A percentile compares a stretch with the other conserved stretches of the same genome.
Evolutionary conservation across 768 basidiomycete genomes (phyloP).

Genomic region (Lentinula raphanica): DNA sequence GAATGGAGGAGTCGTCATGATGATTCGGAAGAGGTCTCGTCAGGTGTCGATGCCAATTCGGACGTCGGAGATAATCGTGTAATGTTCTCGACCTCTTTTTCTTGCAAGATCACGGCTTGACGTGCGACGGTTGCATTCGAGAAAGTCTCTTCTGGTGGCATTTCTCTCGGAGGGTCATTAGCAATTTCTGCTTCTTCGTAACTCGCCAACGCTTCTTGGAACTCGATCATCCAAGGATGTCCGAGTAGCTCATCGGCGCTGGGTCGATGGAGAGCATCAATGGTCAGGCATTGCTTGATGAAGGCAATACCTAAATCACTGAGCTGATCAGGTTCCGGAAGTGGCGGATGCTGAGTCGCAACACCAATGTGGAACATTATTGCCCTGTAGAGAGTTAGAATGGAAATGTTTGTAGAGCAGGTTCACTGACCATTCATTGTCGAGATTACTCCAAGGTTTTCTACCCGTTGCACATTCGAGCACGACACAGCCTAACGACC

Average conservation of each 20-base stretch:
- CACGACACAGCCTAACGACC: constrained; percentile 97
- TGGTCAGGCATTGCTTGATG: constrained; percentile 85
- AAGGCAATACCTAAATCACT: constrained; percentile 88
- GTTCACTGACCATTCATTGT: constrained; percentile 85
- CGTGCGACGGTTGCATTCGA: constrained; percentile 49
- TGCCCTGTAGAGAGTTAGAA: constrained; percentile 57
- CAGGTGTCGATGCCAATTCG: constrained; percentile 32
- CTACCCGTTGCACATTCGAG: constrained; percentile 94
- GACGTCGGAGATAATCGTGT: constrained; percentile 45
- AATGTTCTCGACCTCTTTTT: constrained; percentile 57
- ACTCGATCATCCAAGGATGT: constrained; percentile 86
- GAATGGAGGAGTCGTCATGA: neutral
- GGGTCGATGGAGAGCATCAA: constrained; percentile 81
- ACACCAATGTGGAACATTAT: constrained; percentile 99
- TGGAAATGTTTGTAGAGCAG: neutral
- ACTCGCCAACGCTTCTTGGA: constrained; percentile 63
- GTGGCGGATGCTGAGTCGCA: constrained; percentile 90
- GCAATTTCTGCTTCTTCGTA: constrained; percentile 64
- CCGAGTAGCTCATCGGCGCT: constrained; percentile 79
- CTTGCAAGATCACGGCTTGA: constrained; percentile 51
- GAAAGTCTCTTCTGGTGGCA: constrained; percentile 44
- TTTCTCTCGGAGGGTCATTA: constrained; percentile 38
- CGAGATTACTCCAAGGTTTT: constrained; percentile 97
- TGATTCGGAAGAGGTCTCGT: constrained; percentile 3
- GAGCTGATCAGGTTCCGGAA: constrained; percentile 88